Evolutionary conservation across 2,329 filamentous ascomycete species (phyloP), one percentile per base, ranked within the genome.

Genomic region (Blastomyces emzantsi): DNA sequence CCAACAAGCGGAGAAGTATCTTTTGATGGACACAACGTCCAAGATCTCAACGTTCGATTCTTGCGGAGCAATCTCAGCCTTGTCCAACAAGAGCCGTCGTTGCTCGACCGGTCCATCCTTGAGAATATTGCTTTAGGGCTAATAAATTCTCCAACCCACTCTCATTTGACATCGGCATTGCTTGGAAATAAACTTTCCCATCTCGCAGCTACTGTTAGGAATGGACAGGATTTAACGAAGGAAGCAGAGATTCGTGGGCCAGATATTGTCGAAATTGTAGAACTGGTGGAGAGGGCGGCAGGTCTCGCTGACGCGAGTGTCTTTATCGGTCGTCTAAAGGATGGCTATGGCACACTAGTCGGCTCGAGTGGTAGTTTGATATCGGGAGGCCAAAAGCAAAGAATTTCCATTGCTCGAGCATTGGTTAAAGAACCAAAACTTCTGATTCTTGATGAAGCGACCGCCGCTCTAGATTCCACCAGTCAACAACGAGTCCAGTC

Each of bases 381-480:
- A 69, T 19, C 69, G 70, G 55, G 69, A 70, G 63, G 68, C 64
- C 65, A 55, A 68, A 71, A 62, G 69, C 69, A 66, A 76, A 87
- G 92, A 68, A 92, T 96, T 69, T 90, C 90, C 6, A 92, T 95
- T 73, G 90, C 91, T 7, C 82, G 90, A 69, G 90, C 90, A 30
- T 83, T 94, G 62, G 88, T 95, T 33, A 90, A 87, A 17, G 87
- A 94, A 70, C 90, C 90, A 0, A 91, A 90, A 77, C 83, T 96
- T 70, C 81, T 96, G n/a, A 66, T 73, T 6, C 65, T 73, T 13
- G 71, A 73, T 63, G 71, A 73, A 67, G 71, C 71, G 3, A 73
- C 71, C 1, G 66, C 71, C 9, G 64, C 71, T 1, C 62, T 73
- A 19, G 71, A 73, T 61, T 69, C 67, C 11, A 57, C 63, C 11